These are phyloP conservation scores for Prunus fruticosa DNA, from an alignment of 306 rosid genomes.

Conservation along the genomic window DNA sequence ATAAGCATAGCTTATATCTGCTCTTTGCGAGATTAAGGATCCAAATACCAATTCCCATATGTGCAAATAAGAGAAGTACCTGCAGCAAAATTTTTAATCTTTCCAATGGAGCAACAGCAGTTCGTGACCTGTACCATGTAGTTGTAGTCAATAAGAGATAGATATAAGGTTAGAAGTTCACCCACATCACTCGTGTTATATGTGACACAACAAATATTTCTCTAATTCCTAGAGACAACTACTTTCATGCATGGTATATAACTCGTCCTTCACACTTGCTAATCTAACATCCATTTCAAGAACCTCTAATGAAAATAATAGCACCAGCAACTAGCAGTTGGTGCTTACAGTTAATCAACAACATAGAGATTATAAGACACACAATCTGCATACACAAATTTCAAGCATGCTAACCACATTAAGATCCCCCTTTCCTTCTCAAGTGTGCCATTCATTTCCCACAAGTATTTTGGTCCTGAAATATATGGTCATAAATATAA, in stretches of 20 bases:
- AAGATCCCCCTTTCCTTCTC: not conserved
- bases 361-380: not conserved
- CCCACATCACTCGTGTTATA: not conserved
- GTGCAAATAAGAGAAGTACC: slow-evolving; percentile 26
- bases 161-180: not conserved
- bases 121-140: slow-evolving; percentile 48
- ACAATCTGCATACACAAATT: not conserved
- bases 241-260: not conserved
- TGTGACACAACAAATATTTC: not conserved
- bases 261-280: not conserved
- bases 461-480: not conserved
- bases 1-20: not conserved
- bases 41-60: not conserved
- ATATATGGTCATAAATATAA: not conserved
- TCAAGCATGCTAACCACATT: not conserved
- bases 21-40: not conserved
- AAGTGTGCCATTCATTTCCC: not conserved
- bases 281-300: slow-evolving; percentile 11
- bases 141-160: slow-evolving; percentile 4
- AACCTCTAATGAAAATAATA: not conserved
- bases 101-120: slow-evolving; percentile 64
- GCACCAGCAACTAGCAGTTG: not conserved
- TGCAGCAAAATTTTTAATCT: slow-evolving; percentile 67
- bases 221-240: not conserved
- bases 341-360: not conserved